Percentiles rank a stretch among this genome's conserved stretches.
These are phyloP conservation scores for Starmera caribaea DNA, from an alignment of 805 yeast species.

Conservation along the genomic window DNA sequence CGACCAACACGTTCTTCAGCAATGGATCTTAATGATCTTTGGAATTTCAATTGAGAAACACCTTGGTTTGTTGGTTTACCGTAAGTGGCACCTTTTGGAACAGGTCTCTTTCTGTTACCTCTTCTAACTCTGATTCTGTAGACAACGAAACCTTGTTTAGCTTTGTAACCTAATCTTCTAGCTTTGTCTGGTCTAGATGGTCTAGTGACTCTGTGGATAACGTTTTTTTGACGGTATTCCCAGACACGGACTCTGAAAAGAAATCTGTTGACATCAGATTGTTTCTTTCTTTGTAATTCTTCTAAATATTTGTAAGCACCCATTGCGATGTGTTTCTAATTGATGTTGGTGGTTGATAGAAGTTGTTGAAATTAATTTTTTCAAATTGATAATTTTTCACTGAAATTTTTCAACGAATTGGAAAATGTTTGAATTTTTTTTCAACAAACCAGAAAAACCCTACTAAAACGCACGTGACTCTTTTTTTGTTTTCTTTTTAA, in stretches of 20 bases:
- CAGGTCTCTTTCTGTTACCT: constrained; percentile 99
- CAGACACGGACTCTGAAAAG: constrained; percentile 99
- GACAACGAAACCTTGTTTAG: constrained; percentile 99
- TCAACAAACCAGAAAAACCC: too few relatives aligned
- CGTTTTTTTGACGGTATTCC: constrained; percentile 99
- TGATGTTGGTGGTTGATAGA: constrained; percentile 4
- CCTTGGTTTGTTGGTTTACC: constrained; percentile 99
- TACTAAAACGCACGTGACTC: too few relatives aligned
- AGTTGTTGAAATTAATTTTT: too few relatives aligned
- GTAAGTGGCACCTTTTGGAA: constrained; percentile 99
- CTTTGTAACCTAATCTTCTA: constrained; percentile 99
- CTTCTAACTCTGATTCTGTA: constrained; percentile 99
- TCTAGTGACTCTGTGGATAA: constrained; percentile 96
- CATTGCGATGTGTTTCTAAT: constrained; percentile 35
- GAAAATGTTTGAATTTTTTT: too few relatives aligned
- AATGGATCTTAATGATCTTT: constrained; percentile 93
- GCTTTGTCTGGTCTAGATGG: constrained; percentile 99
- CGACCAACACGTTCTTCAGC: constrained; percentile 99
- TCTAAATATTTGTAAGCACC: constrained; percentile 99
- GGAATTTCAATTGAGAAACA: constrained; percentile 98
- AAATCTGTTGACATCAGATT: constrained; percentile 98
- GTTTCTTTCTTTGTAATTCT: constrained; percentile 99
- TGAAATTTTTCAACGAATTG: too few relatives aligned
- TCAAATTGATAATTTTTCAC: too few relatives aligned
- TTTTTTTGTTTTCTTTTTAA: too few relatives aligned